Percentiles rank a stretch among this genome's conserved stretches.
Evolutionary conservation across 495 filamentous ascomycete species (phyloP).

Genomic region (Pyronema domesticum): DNA sequence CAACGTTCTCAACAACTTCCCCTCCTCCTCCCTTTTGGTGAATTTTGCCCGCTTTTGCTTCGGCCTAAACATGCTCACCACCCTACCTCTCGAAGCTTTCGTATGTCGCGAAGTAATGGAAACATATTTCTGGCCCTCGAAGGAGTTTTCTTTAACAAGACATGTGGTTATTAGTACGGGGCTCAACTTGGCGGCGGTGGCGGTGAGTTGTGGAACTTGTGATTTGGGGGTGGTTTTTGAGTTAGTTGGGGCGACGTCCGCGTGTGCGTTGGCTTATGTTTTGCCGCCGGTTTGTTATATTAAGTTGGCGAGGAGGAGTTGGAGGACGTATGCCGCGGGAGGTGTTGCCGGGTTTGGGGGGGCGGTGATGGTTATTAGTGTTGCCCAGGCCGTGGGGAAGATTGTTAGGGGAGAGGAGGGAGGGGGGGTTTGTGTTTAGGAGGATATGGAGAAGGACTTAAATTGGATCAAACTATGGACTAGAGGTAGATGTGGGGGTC

Average conservation of each 20-base stretch:
- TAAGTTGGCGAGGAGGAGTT: conserved; percentile 64
- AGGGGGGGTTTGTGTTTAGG: conserved; percentile 12
- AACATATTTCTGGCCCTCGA: conserved; percentile 71
- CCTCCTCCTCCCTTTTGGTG: conserved; percentile 69
- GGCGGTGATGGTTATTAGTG: conserved; percentile 66
- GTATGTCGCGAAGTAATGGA: conserved; percentile 94
- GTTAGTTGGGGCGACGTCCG: conserved; percentile 83
- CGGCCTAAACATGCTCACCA: conserved; percentile 96
- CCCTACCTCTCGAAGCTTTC: conserved; percentile 85
- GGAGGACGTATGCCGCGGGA: conserved; percentile 54
- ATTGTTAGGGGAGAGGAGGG: conserved; percentile 33
- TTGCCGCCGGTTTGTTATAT: conserved; percentile 88
- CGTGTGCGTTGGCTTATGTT: conserved; percentile 86
- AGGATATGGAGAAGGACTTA: too few relatives aligned
- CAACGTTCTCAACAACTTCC: conserved; percentile 97
- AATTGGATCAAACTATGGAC: too few relatives aligned
- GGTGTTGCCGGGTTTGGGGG: conserved; percentile 57
- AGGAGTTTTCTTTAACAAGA: conserved; percentile 63
- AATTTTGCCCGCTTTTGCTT: conserved; percentile 91
- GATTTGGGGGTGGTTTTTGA: conserved; percentile 91
- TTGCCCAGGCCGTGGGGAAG: conserved; percentile 55
- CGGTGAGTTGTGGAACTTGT: conserved; percentile 62
- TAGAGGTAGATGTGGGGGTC: too few relatives aligned
- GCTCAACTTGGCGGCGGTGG: conserved; percentile 64
- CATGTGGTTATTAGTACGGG: conserved; percentile 71